Conservation (phyloP, 169 alveolate species). For the Eimeria praecox region DNA sequence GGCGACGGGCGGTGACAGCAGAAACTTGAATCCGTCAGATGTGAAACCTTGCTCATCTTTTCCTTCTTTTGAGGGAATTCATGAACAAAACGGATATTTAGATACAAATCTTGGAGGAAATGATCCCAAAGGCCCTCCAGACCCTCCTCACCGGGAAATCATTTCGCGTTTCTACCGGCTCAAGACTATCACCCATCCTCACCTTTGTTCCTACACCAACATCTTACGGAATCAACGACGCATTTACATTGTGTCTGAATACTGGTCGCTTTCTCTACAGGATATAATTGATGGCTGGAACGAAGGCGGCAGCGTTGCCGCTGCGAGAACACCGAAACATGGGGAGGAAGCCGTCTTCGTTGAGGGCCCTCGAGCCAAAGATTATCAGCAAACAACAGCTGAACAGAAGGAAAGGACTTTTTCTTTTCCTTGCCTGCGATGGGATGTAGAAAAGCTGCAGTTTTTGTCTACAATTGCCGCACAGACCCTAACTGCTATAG, state of each 20-base stretch:
- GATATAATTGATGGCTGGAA: conserved; percentile 53
- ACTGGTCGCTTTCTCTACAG: conserved; percentile 75
- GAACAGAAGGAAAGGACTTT: not conserved
- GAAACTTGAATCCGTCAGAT: not conserved
- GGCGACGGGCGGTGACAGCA: not conserved
- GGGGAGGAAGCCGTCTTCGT: not conserved
- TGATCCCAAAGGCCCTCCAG: not conserved
- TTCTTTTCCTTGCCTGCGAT: not conserved
- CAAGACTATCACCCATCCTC: conserved; percentile 78
- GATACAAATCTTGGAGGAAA: not conserved
- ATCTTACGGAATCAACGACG: conserved; percentile 47
- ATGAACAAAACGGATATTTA: no score
- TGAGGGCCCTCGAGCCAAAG: not conserved
- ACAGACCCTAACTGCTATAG: conserved; percentile 66
- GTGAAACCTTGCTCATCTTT: not conserved
- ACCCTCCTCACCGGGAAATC: conserved; percentile 68
- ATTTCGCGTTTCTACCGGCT: conserved; percentile 65
- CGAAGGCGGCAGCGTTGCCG: not conserved
- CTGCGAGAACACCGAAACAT: not conserved
- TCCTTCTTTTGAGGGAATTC: no score
- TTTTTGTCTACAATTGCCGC: conserved; percentile 14
- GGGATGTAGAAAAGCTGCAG: conserved; percentile 17
- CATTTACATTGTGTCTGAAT: conserved; percentile 69
- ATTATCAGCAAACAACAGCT: not conserved
- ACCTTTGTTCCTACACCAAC: conserved; percentile 77